Conservation (phyloP, 768 basidiomycete species). For the Terana coerulea region DNA sequence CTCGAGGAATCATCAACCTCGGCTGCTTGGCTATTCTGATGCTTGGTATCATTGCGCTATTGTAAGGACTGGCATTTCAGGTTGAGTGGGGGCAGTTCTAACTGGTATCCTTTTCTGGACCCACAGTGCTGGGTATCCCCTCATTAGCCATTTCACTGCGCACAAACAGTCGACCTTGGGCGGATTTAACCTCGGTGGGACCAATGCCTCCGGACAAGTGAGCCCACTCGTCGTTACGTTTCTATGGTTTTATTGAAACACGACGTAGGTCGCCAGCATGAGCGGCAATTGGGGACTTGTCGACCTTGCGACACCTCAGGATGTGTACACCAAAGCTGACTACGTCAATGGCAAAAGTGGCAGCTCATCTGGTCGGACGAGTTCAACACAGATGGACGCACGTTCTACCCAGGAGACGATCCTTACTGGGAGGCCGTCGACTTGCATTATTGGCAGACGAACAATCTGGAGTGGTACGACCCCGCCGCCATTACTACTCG, state of each 20-base stretch:
- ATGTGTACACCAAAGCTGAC: slow-evolving; percentile 50
- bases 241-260: no score
- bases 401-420: slow-evolving; percentile 77
- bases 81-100: slow-evolving; percentile 35
- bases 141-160: slow-evolving; percentile 33
- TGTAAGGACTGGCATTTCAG: slow-evolving; percentile 50
- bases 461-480: slow-evolving; percentile 80
- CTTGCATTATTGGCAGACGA: slow-evolving; percentile 43
- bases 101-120: neutral
- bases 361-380: slow-evolving; percentile 88
- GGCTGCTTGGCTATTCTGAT: slow-evolving; percentile 61
- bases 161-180: slow-evolving; percentile 29
- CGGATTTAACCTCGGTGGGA: slow-evolving; percentile 41
- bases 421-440: slow-evolving; percentile 50
- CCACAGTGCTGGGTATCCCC: slow-evolving; percentile 42
- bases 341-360: slow-evolving; percentile 59
- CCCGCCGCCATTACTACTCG: slow-evolving; percentile 54
- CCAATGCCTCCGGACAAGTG: slow-evolving; percentile 42
- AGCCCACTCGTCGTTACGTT: slow-evolving; percentile 12
- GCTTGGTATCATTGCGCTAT: slow-evolving; percentile 45
- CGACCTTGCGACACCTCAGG: slow-evolving; percentile 55
- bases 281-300: slow-evolving; percentile 63
- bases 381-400: slow-evolving; percentile 75
- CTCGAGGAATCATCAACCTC: slow-evolving; percentile 64
- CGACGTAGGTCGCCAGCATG: slow-evolving; percentile 49